These are phyloP conservation scores for Penicillium verhagenii DNA, from an alignment of 495 filamentous ascomycete genomes.

Conservation along the genomic window DNA sequence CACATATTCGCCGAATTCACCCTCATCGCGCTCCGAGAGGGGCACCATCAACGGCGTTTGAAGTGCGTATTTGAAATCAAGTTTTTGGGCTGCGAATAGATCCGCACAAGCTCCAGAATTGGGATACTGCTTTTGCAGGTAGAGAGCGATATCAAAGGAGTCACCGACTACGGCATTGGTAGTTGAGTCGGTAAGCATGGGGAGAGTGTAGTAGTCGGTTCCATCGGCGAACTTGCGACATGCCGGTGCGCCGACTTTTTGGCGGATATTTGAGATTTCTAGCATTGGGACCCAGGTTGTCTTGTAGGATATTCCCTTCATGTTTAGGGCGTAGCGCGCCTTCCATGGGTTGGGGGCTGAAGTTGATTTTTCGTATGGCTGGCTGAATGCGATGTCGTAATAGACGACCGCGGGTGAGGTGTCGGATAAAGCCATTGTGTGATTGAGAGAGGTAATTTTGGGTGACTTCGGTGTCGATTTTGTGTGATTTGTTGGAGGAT, in stretches of 20 bases:
- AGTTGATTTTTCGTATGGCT: conserved; percentile 33
- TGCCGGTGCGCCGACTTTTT: conserved; percentile 40
- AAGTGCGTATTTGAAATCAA: conserved; percentile 21
- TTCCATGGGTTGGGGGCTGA: conserved; percentile 61
- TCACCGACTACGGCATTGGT: conserved; percentile 50
- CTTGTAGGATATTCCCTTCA: conserved; percentile 51
- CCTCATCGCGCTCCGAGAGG: conserved; percentile 23
- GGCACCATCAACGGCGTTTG: conserved; percentile 20
- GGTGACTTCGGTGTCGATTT: neutral
- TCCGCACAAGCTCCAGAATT: conserved; percentile 41
- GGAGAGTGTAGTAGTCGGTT: conserved; percentile 57
- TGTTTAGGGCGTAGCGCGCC: conserved; percentile 60
- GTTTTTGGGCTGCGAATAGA: conserved; percentile 40
- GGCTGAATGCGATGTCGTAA: conserved; percentile 56
- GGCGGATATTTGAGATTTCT: conserved; percentile 48
- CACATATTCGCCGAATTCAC: conserved; percentile 24
- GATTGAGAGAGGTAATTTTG: neutral
- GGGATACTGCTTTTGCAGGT: conserved; percentile 52
- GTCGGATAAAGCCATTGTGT: neutral
- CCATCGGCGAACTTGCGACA: conserved; percentile 57
- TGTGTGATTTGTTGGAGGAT: neutral
- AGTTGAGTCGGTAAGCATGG: conserved; percentile 50
- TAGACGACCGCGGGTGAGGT: conserved; percentile 33
- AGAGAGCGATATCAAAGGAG: conserved; percentile 60
- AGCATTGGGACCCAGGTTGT: conserved; percentile 55